These are phyloP conservation scores for Dictyostelium citrinum DNA, from an alignment of 78 protist species.

Conservation along the genomic window DNA sequence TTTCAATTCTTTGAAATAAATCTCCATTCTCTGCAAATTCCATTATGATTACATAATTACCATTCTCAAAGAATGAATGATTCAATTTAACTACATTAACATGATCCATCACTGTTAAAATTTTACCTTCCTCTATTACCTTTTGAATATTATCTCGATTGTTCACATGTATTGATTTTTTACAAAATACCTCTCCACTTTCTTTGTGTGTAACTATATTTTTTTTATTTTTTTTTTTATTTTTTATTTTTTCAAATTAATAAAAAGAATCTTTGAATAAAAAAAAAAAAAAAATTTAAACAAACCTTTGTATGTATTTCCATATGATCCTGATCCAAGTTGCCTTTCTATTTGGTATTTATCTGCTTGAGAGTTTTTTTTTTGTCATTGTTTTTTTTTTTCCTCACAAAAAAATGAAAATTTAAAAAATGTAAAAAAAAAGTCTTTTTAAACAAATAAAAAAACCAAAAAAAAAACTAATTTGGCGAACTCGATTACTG, in stretches of 20 bases:
- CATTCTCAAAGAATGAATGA: slow-evolving; percentile 90
- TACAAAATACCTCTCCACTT: not conserved
- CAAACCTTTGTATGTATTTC: not conserved
- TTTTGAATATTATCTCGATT: not conserved
- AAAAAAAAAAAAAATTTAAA: not conserved
- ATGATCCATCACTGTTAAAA: slow-evolving; percentile 85
- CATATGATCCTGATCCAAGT: not conserved
- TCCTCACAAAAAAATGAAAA: not conserved
- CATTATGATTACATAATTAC: not conserved
- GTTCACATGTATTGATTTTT: not conserved
- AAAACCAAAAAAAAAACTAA: not conserved
- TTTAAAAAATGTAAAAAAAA: too few relatives aligned
- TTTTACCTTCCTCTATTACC: not conserved
- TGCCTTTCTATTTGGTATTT: not conserved
- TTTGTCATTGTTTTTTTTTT: not conserved
- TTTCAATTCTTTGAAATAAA: not conserved
- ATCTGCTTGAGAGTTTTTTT: not conserved
- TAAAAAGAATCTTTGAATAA: not conserved
- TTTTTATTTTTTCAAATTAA: too few relatives aligned
- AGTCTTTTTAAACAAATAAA: not conserved
- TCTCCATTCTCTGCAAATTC: not conserved
- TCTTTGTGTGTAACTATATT: not conserved
- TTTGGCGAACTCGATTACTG: not conserved
- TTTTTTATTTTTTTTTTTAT: not conserved
- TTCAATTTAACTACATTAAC: slow-evolving; percentile 94